Base-by-base conservation (phyloP, 768 basidiomycete species). In the Suillus paluster region DNA sequence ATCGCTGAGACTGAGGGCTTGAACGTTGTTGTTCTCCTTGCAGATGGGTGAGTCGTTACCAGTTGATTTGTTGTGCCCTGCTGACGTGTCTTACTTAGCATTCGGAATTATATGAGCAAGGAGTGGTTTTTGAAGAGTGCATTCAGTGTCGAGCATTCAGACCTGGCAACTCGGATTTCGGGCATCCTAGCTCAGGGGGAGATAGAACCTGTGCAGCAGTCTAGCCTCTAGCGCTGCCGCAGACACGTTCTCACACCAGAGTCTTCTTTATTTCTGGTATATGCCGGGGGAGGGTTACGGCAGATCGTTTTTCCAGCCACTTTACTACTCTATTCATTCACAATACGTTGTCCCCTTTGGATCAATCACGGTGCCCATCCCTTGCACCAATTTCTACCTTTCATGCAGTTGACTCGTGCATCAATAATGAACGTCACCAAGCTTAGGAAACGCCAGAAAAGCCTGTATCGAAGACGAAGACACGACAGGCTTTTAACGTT, bases 91-190 rank as follows among this genome's bases (percentile, higher is more conserved):
- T 59, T 25, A 59, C 33, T 45, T 54, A 94, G 95, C 1, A 88
- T 97, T 59, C 85, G 95, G 67, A 97, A 97, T 73, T 97, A 97
- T 71, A 95, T 97, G 87, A 91, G 90, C 78, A 96, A 95, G 70
- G 84, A 88, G 12, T 97, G 95, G 95, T 96, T 96, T 78, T 75
- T 94, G 64, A 80, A 88, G 64, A 85, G 89, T 68, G 85, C 87
- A 5, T 74, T 89, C 66, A 75, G 81, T 45, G 75, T 80, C 0
- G 82, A 85, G 61, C 82, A 84, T 1, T 83, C 89, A 3, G 54
- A 55, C 23, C 38, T 55, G 0, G 54, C 54, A 4, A 41, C 38
- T 1, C 54, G 54, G 17, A 55, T 55, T 55, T 27, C 54, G 17
- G 25, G 38, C 36, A 55, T 55, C 25, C 7, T 55, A 17, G 36